Evolutionary conservation across 1,139 yeast species (phyloP), one percentile per base, ranked within the genome.

Genomic region (Debaryomyces subglobosus): DNA sequence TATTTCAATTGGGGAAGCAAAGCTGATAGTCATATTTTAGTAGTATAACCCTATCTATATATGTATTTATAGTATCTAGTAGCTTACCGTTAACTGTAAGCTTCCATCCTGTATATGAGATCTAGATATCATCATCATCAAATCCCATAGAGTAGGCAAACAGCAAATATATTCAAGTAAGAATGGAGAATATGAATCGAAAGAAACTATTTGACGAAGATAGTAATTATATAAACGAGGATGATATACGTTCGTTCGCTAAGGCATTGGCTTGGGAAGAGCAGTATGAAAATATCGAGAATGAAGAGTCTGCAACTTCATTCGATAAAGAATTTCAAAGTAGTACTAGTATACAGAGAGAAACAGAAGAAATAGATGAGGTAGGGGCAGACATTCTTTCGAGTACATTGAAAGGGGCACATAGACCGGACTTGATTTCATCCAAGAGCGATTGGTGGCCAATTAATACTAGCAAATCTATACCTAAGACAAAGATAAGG

Each of bases 381-480:
- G 10, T 36, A n/a, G 34, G 25, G 2, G 24, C 43, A 30, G 36
- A 16, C 2, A 18, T 30, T 37, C 16, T 40, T 8, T 30, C 32
- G 4, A 27, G 39, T 16, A 34, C 49, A 20, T 45, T 32, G 48
- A 47, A 35, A 38, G 47, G 45, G 5, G 47, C 44, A 8, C 39
- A 47, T 23, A 57, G 53, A 46, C 70, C 67, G 1, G 68, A 61
- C 46, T 55, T 74, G 56, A 84, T 86, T 44, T 63, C 80, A 0
- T 84, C 90, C 2, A 77, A 79, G 55, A 81, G 79, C 54, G 91
- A 86, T 61, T 85, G 91, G 92, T 79, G 79, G 16, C 91, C 91
- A 0, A 69, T 84, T 3, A 70, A 75, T 38, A 65, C 53, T 16
- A 50, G 38, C 10, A 35, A 48, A 15, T 35, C 46, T 6, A 36